phyloP scores from a whole-genome alignment of 164 flowering plant species.

The Piper betle region DNA sequence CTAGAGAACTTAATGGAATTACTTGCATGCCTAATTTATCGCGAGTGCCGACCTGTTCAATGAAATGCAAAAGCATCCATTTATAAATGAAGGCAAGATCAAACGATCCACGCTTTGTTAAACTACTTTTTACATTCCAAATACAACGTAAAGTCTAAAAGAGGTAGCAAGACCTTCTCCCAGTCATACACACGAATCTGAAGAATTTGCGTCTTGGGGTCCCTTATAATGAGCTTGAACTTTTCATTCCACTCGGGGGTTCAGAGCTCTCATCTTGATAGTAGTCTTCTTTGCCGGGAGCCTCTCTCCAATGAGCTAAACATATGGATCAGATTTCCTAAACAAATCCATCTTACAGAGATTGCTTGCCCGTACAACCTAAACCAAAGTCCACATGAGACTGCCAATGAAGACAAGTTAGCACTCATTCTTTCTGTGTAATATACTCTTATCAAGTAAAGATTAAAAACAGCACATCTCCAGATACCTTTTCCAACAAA shows the following conservation, averaged over 20 bases:
- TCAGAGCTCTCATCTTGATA: conserved; percentile 42
- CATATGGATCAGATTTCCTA: conserved; percentile 73
- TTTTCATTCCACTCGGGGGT: conserved; percentile 72
- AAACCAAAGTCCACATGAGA: conserved; percentile 82
- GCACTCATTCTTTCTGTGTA: too few species aligned
- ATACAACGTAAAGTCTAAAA: neutral
- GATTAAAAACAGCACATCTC: neutral
- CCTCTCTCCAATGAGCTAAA: conserved; percentile 52
- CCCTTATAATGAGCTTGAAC: conserved; percentile 55
- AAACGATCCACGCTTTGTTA: too few species aligned
- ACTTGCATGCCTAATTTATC: conserved; percentile 77
- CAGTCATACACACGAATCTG: conserved; percentile 56
- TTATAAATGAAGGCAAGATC: too few species aligned
- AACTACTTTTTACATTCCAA: too few species aligned
- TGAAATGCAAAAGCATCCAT: neutral
- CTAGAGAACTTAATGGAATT: conserved; percentile 41
- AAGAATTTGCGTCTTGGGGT: conserved; percentile 50
- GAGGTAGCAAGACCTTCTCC: conserved; percentile 49
- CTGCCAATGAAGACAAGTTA: conserved; percentile 15
- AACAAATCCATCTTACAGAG: conserved; percentile 57
- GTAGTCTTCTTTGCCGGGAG: conserved; percentile 49
- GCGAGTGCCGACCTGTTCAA: conserved; percentile 45
- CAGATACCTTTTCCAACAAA: conserved; percentile 64
- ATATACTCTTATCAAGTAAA: too few species aligned
- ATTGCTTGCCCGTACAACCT: conserved; percentile 39